Percentiles rank a stretch among this genome's conserved stretches.
phyloP scores from a whole-genome alignment of 2,329 filamentous ascomycete species.

The Cytospora mali region DNA sequence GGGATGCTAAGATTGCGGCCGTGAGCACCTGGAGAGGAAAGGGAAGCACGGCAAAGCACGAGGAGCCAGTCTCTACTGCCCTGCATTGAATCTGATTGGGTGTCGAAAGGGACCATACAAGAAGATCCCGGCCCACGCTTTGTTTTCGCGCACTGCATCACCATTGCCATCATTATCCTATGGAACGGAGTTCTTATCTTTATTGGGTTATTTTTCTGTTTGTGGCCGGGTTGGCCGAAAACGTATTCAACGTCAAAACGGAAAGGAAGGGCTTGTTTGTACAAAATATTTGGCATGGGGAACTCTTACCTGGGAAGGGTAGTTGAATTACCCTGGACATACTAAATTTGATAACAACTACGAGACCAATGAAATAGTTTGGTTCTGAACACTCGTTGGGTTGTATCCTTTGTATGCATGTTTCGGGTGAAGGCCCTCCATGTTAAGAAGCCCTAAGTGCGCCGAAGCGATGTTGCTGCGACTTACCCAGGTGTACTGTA shows the following conservation, averaged over 20 bases:
- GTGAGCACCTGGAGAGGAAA: constrained; percentile 97
- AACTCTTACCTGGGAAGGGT: neutral
- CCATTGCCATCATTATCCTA: constrained; percentile 11
- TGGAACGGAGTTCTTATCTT: constrained; percentile 15
- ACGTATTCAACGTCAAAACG: constrained; percentile 12
- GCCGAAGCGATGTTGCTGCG: too few relatives aligned
- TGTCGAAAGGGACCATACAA: neutral
- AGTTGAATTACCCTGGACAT: constrained; percentile 10
- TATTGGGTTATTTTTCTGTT: neutral
- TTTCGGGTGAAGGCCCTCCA: neutral
- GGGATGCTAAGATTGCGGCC: constrained; percentile 88
- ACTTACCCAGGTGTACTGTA: too few relatives aligned
- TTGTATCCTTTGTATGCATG: neutral
- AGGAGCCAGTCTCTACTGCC: constrained; percentile 53
- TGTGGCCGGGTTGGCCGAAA: constrained; percentile 15
- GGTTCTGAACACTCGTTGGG: neutral
- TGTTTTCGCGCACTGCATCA: constrained; percentile 1
- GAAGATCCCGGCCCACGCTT: neutral
- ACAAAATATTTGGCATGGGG: constrained; percentile 7
- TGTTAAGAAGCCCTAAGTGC: neutral
- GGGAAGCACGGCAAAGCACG: constrained; percentile 88
- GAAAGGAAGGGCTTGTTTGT: constrained; percentile 15
- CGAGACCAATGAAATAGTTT: constrained; percentile 13
- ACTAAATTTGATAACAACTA: neutral
- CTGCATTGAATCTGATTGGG: constrained; percentile 27